Base-by-base conservation (phyloP, 2,329 filamentous ascomycete species). In the Drechslera avenae region DNA sequence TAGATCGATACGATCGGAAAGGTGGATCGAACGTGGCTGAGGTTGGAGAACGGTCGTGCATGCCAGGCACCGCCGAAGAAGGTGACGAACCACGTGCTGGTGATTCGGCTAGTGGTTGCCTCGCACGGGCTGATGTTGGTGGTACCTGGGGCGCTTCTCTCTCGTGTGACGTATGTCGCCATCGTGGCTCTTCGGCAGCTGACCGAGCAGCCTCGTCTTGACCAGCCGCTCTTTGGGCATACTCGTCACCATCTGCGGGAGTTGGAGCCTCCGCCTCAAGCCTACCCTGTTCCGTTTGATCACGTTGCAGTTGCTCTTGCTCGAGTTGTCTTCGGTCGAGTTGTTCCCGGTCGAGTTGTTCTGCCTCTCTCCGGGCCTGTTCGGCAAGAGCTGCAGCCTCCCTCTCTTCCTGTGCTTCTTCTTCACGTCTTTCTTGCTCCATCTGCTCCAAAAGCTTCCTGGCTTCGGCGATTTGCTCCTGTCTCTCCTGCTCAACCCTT, bases 1-100 rank as follows among this genome's bases (percentile, higher is more conserved):
- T 46, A 51, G 64, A 64, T 50, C 55, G 61, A 54, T 61, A 59
- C 46, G 60, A 59, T 42, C 46, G 45, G 26, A 56, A 50, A 37
- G 49, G 50, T 39, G 49, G 50, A 45, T 64, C 58, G 37, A 56
- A 53, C 21, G 26, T 46, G 47, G 52, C 49, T 28, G 57, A 54
- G 26, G 49, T 53, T 47, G 59, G 49, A 45, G 60, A 57, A 47
- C 56, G 57, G 50, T 50, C 56, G 13, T 46, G 44, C 33, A 40
- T 41, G 19, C 48, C 28, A 46, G 48, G 31, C 35, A 30, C 42
- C 31, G 23, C 46, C 39, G 50, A 40, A 42, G 36, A 51, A 46
- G 57, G 56, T 36, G 56, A 47, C 35, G 48, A 42, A 51, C 51
- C 45, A 44, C 50, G 47, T 52, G 56, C 50, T 57, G 49, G 54